These are phyloP conservation scores for Strobilomyces dryophilus DNA, from an alignment of 768 basidiomycete species.

Conservation along the genomic window DNA sequence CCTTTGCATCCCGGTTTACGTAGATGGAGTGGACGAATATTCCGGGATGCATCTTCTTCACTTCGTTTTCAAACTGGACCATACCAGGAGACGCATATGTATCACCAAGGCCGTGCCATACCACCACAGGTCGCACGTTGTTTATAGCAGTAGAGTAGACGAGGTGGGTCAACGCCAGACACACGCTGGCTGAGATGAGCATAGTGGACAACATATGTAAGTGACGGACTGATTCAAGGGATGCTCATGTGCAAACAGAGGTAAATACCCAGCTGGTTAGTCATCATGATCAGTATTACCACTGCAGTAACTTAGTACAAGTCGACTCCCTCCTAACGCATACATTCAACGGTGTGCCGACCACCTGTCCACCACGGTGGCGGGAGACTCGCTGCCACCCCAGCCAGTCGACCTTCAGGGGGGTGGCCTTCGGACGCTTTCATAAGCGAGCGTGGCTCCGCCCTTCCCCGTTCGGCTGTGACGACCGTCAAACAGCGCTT, in stretches of 20 bases:
- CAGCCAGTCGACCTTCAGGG: no score
- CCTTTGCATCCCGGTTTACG: slow-evolving; percentile 55
- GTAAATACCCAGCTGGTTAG: not conserved
- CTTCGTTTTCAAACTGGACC: slow-evolving; percentile 52
- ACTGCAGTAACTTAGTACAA: no score
- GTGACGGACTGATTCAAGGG: no score
- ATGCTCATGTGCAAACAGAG: not conserved
- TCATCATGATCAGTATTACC: no score
- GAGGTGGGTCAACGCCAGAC: slow-evolving; percentile 13
- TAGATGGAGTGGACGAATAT: slow-evolving; percentile 77
- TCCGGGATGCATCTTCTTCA: slow-evolving; percentile 64
- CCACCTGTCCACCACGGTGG: no score
- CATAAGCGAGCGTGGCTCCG: no score
- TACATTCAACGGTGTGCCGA: no score
- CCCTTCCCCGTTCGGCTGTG: no score
- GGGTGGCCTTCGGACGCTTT: no score
- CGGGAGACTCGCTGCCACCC: no score
- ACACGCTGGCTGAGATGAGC: slow-evolving; percentile 10
- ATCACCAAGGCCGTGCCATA: slow-evolving; percentile 86
- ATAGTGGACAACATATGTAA: slow-evolving; percentile 1
- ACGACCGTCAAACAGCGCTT: no score
- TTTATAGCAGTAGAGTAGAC: slow-evolving; percentile 12
- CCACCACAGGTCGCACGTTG: slow-evolving; percentile 51
- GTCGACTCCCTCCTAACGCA: no score
- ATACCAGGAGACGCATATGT: slow-evolving; percentile 72